Percentiles rank a stretch among this genome's conserved stretches.
Conservation (phyloP, 176 grass and related monocot genomes). For the Ensete glaucum region DNA sequence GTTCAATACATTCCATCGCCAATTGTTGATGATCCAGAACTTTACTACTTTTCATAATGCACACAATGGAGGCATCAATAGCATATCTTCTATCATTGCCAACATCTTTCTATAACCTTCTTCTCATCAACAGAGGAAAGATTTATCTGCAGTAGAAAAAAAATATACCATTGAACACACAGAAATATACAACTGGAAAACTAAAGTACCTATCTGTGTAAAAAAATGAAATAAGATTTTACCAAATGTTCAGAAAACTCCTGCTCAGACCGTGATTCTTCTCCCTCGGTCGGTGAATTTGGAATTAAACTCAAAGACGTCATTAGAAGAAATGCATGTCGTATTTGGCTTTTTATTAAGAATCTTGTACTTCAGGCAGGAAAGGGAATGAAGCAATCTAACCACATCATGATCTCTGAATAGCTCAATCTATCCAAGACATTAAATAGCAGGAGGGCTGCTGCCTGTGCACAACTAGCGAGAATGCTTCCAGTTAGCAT, state of each 20-base stretch:
- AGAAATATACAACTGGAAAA: neutral
- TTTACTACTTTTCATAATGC: constrained; percentile 97
- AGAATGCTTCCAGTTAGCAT: neutral
- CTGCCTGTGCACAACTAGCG: constrained; percentile 35
- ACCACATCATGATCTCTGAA: constrained; percentile 94
- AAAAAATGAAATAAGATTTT: neutral
- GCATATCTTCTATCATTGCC: constrained; percentile 91
- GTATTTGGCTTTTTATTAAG: constrained; percentile 15
- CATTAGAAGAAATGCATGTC: constrained; percentile 7
- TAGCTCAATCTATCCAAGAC: constrained; percentile 66
- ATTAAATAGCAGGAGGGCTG: constrained; percentile 76
- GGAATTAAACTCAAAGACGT: constrained; percentile 73
- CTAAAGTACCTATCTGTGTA: neutral
- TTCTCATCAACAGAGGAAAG: constrained; percentile 95
- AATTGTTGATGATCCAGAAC: constrained; percentile 47
- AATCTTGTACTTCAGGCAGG: constrained; percentile 15
- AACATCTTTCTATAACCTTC: constrained; percentile 90
- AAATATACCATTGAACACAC: neutral
- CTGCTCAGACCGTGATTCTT: constrained; percentile 68
- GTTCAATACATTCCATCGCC: too few relatives aligned
- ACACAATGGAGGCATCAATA: constrained; percentile 95
- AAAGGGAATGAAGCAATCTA: constrained; percentile 71
- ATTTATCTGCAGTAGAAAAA: constrained; percentile 38
- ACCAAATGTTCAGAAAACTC: constrained; percentile 14
- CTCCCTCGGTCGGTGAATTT: constrained; percentile 93